phyloP scores from a whole-genome alignment of 139 green algal species.

The Limnomonas spitsbergensis region DNA sequence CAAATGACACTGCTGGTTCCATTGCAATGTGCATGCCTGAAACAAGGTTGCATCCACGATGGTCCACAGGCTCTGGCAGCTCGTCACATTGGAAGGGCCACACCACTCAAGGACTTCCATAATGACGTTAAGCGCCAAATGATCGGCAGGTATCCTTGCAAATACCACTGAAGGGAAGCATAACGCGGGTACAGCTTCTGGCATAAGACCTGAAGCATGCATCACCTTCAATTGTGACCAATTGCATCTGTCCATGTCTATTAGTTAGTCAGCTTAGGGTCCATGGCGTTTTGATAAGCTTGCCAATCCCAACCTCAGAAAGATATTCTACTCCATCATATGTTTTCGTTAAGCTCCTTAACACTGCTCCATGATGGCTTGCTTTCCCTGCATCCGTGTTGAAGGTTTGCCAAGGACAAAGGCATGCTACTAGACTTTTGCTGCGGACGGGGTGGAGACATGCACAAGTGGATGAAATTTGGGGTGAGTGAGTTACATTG shows the following conservation, averaged over 20 bases:
- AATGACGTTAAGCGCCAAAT: constrained; percentile 81
- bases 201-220: too few relatives aligned
- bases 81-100: constrained; percentile 54
- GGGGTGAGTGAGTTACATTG: constrained; percentile 27
- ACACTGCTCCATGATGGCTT: neutral
- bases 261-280: too few relatives aligned
- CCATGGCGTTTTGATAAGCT: too few relatives aligned
- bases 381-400: neutral
- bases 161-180: too few relatives aligned
- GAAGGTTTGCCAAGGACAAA: constrained; percentile 68
- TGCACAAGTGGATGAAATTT: constrained; percentile 82
- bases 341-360: neutral
- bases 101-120: constrained; percentile 84
- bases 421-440: constrained; percentile 77
- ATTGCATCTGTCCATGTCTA: too few relatives aligned
- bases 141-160: neutral
- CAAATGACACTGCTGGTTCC: too few relatives aligned
- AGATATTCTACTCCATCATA: too few relatives aligned
- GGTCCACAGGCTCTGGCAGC: constrained; percentile 60
- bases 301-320: too few relatives aligned
- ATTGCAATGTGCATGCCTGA: too few relatives aligned
- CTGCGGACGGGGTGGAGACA: constrained; percentile 86
- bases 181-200: too few relatives aligned
- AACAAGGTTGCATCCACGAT: too few relatives aligned
- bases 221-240: too few relatives aligned